Percentiles rank a stretch among this genome's conserved stretches.
phyloP scores from a whole-genome alignment of 2,329 filamentous ascomycete genomes.

The Immersiporthe knoxdaviesiana region DNA sequence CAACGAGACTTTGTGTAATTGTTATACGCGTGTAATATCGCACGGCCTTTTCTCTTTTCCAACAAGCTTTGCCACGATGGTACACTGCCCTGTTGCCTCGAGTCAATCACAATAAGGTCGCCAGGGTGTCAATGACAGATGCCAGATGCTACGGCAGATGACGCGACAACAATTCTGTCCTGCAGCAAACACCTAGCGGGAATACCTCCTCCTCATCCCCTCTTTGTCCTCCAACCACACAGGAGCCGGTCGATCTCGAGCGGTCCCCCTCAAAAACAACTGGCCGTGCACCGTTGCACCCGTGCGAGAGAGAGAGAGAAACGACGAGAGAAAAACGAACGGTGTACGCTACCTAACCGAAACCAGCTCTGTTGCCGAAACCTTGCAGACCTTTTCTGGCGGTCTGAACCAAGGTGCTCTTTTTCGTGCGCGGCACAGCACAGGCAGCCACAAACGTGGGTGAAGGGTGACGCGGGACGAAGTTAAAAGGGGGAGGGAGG shows the following conservation, averaged over 20 bases:
- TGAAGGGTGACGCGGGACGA: not conserved
- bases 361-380: conserved; percentile 3
- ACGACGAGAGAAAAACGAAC: not conserved
- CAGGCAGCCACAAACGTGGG: not conserved
- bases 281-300: conserved; percentile 1
- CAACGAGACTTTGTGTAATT: not conserved
- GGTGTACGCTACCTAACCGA: not conserved
- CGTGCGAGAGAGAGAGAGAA: not conserved
- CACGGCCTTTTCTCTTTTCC: not conserved
- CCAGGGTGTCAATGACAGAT: not conserved
- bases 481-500: not conserved
- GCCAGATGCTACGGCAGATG: not conserved
- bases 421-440: not conserved
- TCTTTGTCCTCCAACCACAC: not conserved
- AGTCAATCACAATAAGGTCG: not conserved
- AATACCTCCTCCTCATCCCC: not conserved
- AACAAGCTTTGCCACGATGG: not conserved
- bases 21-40: not conserved
- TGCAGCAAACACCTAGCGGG: not conserved
- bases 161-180: not conserved
- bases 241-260: not conserved
- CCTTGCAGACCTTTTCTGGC: not conserved
- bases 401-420: not conserved
- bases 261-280: not conserved
- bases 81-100: not conserved